Conservation (phyloP, 176 grass and related monocot genomes). For the Triticum timopheevii region DNA sequence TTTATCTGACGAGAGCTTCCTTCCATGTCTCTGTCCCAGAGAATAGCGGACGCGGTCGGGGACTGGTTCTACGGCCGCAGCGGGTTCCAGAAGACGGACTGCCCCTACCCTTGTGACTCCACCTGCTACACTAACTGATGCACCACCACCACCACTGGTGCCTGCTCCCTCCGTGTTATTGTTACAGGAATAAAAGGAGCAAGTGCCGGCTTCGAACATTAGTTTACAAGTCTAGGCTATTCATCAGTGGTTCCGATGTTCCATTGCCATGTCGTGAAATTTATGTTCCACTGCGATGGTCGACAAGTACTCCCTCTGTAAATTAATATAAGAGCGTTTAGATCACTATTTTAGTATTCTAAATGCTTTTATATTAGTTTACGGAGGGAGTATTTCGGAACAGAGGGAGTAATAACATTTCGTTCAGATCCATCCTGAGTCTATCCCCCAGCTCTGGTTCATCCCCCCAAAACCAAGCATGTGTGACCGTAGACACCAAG, state of each 20-base stretch:
- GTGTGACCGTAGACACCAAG: background rate
- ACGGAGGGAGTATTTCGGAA: too few relatives aligned
- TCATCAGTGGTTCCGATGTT: background rate
- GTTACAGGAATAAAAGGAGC: too few relatives aligned
- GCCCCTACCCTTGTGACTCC: slow-evolving; percentile 72
- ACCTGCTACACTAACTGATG: slow-evolving; percentile 35
- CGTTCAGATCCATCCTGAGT: background rate
- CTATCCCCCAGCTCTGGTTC: too few relatives aligned
- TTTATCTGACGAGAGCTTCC: background rate
- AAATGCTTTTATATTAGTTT: too few relatives aligned
- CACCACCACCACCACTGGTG: background rate
- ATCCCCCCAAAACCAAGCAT: background rate
- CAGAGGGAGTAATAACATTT: background rate
- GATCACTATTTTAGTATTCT: too few relatives aligned
- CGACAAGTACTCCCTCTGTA: too few relatives aligned
- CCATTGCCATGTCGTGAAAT: background rate
- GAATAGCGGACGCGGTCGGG: slow-evolving; percentile 57
- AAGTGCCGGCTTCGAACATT: background rate
- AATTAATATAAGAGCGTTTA: too few relatives aligned
- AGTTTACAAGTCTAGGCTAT: background rate
- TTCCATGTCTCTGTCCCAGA: slow-evolving; percentile 24
- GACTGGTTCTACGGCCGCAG: slow-evolving; percentile 56
- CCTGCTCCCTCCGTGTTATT: background rate
- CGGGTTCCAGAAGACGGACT: slow-evolving; percentile 52
- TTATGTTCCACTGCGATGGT: too few relatives aligned